Conservation (phyloP, 202 grass and related monocot genomes). For the Schoenoplectus tabernaemontani region DNA sequence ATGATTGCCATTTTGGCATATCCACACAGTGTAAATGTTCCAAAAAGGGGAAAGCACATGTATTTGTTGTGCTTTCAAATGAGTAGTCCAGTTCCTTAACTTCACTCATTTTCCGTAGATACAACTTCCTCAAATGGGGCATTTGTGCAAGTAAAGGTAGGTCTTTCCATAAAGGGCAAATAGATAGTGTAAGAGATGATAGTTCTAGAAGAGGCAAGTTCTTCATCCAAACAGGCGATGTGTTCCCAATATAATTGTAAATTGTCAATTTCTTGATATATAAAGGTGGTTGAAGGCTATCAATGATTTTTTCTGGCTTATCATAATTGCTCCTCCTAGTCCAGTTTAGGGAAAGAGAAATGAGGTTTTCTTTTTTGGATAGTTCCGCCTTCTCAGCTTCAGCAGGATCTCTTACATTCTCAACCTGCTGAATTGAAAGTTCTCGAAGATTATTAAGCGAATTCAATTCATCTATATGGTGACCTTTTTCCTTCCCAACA, state of each 20-base stretch:
- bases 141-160: constrained; percentile 43
- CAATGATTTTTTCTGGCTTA: constrained; percentile 14
- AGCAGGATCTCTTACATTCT: constrained; percentile 25
- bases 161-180: constrained; percentile 23
- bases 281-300: constrained; percentile 27
- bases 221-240: constrained; percentile 31
- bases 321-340: neutral
- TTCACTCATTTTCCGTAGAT: constrained; percentile 27
- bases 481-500: constrained; percentile 18
- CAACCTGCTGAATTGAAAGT: constrained; percentile 22
- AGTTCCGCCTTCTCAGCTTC: constrained; percentile 31
- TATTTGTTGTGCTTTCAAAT: constrained; percentile 11
- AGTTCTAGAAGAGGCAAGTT: neutral
- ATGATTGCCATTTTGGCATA: constrained; percentile 32
- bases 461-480: constrained; percentile 30
- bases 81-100: constrained; percentile 21
- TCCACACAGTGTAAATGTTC: constrained; percentile 25
- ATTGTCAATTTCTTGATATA: constrained; percentile 33
- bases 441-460: constrained; percentile 29
- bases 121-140: constrained; percentile 13
- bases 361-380: constrained; percentile 19
- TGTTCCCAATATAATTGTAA: constrained; percentile 21
- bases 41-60: constrained; percentile 26
- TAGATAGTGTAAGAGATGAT: constrained; percentile 16
- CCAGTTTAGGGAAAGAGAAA: constrained; percentile 35